These are phyloP conservation scores for Penicillium brevicompactum DNA, from an alignment of 2,329 filamentous ascomycete genomes.

Conservation along the genomic window DNA sequence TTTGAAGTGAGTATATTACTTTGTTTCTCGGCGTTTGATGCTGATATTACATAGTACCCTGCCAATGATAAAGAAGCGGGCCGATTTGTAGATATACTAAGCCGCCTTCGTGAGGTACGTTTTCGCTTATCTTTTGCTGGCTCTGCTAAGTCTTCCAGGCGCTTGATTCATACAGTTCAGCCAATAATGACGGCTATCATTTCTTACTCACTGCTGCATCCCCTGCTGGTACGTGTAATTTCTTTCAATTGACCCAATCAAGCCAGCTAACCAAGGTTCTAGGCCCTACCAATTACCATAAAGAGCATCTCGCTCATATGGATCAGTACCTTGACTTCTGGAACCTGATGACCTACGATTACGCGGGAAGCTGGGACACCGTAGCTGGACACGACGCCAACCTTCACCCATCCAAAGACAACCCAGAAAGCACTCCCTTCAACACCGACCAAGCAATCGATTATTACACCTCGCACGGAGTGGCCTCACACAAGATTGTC, in stretches of 20 bases:
- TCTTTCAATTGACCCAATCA: neutral
- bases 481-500: constrained; percentile 72
- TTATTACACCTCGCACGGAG: constrained; percentile 68
- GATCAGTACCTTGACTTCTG: constrained; percentile 53
- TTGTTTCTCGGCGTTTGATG: neutral
- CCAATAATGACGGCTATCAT: neutral
- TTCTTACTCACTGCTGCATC: neutral
- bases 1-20: constrained; percentile 38
- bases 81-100: constrained; percentile 30
- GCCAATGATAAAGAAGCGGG: constrained; percentile 35
- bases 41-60: constrained; percentile 31
- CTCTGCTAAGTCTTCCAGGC: neutral
- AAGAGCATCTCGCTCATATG: constrained; percentile 48
- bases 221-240: neutral
- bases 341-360: constrained; percentile 82
- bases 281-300: constrained; percentile 48
- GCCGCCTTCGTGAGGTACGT: neutral
- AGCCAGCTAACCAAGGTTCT: neutral
- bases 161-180: neutral
- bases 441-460: constrained; percentile 70
- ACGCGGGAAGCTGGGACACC: constrained; percentile 76
- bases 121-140: neutral
- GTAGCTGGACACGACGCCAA: constrained; percentile 79
- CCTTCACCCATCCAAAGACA: constrained; percentile 60
- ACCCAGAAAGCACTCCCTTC: constrained; percentile 72